Evolutionary conservation across 139 green algal genomes (phyloP), one percentile per base, ranked within the genome.

Genomic region (Cymbomonas tetramitiformis): DNA sequence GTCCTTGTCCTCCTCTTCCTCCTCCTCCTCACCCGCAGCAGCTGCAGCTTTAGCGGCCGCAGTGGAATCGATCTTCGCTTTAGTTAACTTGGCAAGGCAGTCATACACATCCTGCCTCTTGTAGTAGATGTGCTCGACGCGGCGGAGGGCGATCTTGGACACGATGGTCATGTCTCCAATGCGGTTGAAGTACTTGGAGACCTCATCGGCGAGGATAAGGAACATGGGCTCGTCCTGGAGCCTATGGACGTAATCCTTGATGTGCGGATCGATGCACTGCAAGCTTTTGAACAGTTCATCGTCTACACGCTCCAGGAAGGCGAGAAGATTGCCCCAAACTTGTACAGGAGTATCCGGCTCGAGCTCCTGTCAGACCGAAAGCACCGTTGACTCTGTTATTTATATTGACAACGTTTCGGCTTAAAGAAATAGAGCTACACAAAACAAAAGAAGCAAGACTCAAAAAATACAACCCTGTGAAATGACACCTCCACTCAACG

Each of bases 211-310:
- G 31, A 99, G 74, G 1, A 88, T 85, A 48, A 99, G 72, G 38
- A 96, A 78, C 18, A 87, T 64, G 1, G 81, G 73, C 80, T 99
- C 92, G 51, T 99, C 91, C 48, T 80, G 79, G 30, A 99, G 69
- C 18, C 91, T 75, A 26, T 83, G 67, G 69, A 99, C 73, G 76
- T 96, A 99, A 73, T 92, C 82, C 59, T 95, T 78, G 24, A 86
- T 95, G 74, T 99, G 90, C 0, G 92, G 88, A 65, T 99, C 92
- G 30, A 78, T 79, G 40, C 38, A 65, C 82, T 97, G 93, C 49
- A 98, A 70, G 58, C 87, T 71, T 70, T 94, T 98, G 78, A 94
- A 98, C 53, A 90, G 75, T 77, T 99, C 92, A 44, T 99, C 92
- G 48, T 99, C 91, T 40, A 97, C 77, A 8, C 91, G 72, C 78